These are phyloP conservation scores for Camellia granthamiana DNA, from an alignment of 148 eudicot genomes.

Conservation along the genomic window DNA sequence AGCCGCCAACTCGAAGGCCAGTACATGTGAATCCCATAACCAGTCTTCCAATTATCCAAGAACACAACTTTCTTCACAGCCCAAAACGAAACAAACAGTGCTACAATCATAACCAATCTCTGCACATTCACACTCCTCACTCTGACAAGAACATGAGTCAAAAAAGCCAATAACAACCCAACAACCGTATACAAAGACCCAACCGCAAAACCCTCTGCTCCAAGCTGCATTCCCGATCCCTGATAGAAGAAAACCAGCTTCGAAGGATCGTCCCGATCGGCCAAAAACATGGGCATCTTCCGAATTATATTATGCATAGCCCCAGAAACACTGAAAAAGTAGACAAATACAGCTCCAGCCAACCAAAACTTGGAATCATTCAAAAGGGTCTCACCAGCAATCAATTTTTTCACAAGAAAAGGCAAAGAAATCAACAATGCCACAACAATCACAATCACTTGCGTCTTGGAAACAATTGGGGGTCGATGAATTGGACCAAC, in stretches of 20 bases:
- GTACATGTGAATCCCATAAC: slow-evolving; percentile 80
- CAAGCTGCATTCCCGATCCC: slow-evolving; percentile 92
- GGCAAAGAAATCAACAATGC: slow-evolving; percentile 44
- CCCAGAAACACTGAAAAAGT: slow-evolving; percentile 94
- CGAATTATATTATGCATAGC: slow-evolving; percentile 85
- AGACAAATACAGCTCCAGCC: slow-evolving; percentile 59
- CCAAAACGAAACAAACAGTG: slow-evolving; percentile 76
- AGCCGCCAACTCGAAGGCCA: slow-evolving; percentile 83
- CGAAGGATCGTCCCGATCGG: slow-evolving; percentile 64
- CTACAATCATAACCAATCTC: slow-evolving; percentile 56
- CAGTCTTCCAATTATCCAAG: slow-evolving; percentile 98
- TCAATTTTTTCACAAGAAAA: slow-evolving; percentile 45
- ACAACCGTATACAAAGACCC: slow-evolving; percentile 82
- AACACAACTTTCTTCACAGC: slow-evolving; percentile 77
- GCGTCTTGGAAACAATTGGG: slow-evolving; percentile 53
- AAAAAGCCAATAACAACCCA: slow-evolving; percentile 68
- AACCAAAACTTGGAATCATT: slow-evolving; percentile 66
- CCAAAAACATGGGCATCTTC: slow-evolving; percentile 81
- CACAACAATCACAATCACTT: slow-evolving; percentile 25
- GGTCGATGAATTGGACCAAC: slow-evolving; percentile 62
- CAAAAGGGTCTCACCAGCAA: slow-evolving; percentile 59
- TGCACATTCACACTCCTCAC: slow-evolving; percentile 53
- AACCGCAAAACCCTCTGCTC: slow-evolving; percentile 87
- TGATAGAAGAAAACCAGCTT: slow-evolving; percentile 76
- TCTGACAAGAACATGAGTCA: slow-evolving; percentile 64